phyloP scores from a whole-genome alignment of 352 stramenopile species.

The Phytopythium oedochilum region DNA sequence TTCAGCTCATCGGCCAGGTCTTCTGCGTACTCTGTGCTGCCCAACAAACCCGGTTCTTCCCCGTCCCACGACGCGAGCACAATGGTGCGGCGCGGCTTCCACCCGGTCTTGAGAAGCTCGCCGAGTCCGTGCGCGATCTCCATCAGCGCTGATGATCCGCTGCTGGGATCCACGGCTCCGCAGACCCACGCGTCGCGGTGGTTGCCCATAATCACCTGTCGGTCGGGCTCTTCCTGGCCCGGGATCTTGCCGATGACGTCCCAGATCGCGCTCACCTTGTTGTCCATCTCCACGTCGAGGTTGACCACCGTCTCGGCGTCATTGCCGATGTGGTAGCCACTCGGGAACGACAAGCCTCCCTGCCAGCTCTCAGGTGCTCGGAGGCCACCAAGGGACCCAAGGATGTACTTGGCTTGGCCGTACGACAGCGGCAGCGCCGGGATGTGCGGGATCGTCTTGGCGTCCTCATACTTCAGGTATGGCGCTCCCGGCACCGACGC shows the following conservation, averaged over 20 bases:
- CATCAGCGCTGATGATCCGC: slow-evolving; percentile 67
- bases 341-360: slow-evolving; percentile 39
- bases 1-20: slow-evolving; percentile 43
- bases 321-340: slow-evolving; percentile 63
- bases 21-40: slow-evolving; percentile 82
- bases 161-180: slow-evolving; percentile 79
- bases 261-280: slow-evolving; percentile 68
- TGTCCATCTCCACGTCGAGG: slow-evolving; percentile 68
- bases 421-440: slow-evolving; percentile 65
- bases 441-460: slow-evolving; percentile 58
- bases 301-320: slow-evolving; percentile 42
- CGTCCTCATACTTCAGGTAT: slow-evolving; percentile 35
- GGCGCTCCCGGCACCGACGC: slow-evolving; percentile 31
- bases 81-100: slow-evolving; percentile 57
- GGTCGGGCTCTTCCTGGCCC: slow-evolving; percentile 33
- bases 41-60: slow-evolving; percentile 77
- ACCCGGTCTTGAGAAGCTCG: slow-evolving; percentile 50
- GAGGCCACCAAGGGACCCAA: slow-evolving; percentile 47
- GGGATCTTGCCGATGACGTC: slow-evolving; percentile 85
- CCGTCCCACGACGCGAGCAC: slow-evolving; percentile 74
- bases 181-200: slow-evolving; percentile 90
- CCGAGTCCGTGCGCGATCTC: slow-evolving; percentile 72
- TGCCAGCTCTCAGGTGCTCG: slow-evolving; percentile 44
- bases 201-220: slow-evolving; percentile 78
- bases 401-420: slow-evolving; percentile 60